Conservation (phyloP, 768 basidiomycete genomes). For the Mycena rosella region DNA sequence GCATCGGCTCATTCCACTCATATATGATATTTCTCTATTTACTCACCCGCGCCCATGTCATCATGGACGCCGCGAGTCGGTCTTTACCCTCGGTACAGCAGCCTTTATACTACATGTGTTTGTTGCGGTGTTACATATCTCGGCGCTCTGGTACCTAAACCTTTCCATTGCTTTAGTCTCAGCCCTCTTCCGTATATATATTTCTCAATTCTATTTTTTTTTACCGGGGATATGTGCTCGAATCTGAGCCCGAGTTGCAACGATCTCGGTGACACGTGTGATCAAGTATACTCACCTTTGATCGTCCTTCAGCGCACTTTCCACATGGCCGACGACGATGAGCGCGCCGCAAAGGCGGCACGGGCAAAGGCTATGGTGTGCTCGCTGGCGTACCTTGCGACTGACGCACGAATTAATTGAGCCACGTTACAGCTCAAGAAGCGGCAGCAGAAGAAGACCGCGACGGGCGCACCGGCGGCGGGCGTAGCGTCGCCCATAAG, state of each 20-base stretch:
- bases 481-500: conserved; percentile 57
- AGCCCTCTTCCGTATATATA: conserved; percentile 34
- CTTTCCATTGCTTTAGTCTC: conserved; percentile 31
- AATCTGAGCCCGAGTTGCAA: no score
- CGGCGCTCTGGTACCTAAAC: conserved; percentile 33
- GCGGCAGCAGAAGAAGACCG: conserved; percentile 79
- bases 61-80: conserved; percentile 69
- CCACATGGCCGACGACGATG: conserved; percentile 74
- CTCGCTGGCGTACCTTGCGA: conserved; percentile 26
- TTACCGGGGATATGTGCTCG: conserved; percentile 21
- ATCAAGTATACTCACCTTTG: conserved; percentile 10
- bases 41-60: conserved; percentile 66
- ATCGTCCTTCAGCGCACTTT: conserved; percentile 1
- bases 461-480: conserved; percentile 51
- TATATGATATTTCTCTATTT: conserved; percentile 63
- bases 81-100: conserved; percentile 66
- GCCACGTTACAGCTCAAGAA: conserved; percentile 75
- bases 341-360: conserved; percentile 85
- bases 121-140: conserved; percentile 33
- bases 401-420: conserved; percentile 14
- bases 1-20: conserved; percentile 53
- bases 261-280: conserved; percentile 25
- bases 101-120: conserved; percentile 41
- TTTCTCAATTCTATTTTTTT: conserved; percentile 37
- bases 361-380: conserved; percentile 86